Conservation (phyloP, 1,284 basidiomycete genomes). For the Leccinum pachyderme region DNA sequence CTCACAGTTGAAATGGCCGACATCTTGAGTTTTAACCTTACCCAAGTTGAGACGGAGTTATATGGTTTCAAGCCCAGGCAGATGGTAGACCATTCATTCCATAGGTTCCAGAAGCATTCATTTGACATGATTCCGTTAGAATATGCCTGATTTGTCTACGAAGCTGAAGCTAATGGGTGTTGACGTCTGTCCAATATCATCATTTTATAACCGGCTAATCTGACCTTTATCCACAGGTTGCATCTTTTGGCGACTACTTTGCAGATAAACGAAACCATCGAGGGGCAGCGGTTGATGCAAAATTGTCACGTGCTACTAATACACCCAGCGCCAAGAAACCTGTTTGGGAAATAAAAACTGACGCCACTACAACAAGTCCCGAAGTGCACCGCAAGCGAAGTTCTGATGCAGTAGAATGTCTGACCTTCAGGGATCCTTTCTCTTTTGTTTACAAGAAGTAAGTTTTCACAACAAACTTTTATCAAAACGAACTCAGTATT, state of each 20-base stretch:
- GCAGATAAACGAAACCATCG: conserved; percentile 48
- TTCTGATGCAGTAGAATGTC: conserved; percentile 51
- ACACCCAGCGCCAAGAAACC: conserved; percentile 5
- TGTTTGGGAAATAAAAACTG: conserved; percentile 17
- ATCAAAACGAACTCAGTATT: not conserved
- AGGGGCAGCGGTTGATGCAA: not conserved
- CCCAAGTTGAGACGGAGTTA: conserved; percentile 44
- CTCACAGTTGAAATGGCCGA: conserved; percentile 66
- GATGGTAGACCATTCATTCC: conserved; percentile 43
- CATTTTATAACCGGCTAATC: not conserved
- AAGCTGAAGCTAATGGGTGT: conserved; percentile 75
- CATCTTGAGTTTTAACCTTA: conserved; percentile 73
- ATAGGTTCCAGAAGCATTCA: conserved; percentile 31
- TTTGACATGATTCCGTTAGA: conserved; percentile 30
- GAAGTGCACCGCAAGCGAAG: not conserved
- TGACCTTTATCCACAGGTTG: conserved; percentile 40
- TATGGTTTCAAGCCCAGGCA: conserved; percentile 47
- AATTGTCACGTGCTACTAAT: not conserved
- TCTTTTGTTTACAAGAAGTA: conserved; percentile 70
- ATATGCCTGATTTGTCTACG: conserved; percentile 59
- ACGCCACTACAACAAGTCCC: conserved; percentile 4
- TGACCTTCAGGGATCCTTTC: conserved; percentile 76
- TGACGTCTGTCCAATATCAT: conserved; percentile 42
- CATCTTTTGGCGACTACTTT: conserved; percentile 77
- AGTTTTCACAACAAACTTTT: not conserved